Evolutionary conservation across 2,329 filamentous ascomycete genomes (phyloP), one percentile per base, ranked within the genome.

Genomic region (Sarocladiaceae sp.): DNA sequence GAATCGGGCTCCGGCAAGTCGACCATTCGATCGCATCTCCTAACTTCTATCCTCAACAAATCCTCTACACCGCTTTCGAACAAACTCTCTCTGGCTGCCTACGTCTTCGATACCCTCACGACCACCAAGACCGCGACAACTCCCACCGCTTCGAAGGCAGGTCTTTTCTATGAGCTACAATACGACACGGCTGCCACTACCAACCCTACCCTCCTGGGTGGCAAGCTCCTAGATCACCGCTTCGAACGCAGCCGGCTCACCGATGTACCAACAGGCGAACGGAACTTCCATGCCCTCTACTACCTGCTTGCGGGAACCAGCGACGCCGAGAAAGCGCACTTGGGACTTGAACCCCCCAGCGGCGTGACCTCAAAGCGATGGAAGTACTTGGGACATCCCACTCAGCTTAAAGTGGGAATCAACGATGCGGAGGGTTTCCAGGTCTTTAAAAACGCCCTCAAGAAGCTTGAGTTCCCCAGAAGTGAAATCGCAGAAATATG

Each of bases 1-100:
- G 93, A 98, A 75, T 95, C 89, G 46, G 93, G 93, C 35, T 83
- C 93, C 24, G 93, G 93, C 55, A 98, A 98, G 70, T 96, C 93
- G 0, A 98, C 93, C 0, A 74, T 97, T 57, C 84, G 93, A 50
- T 87, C 88, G 33, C 93, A 97, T 62, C 72, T 96, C 45, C 72
- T 98, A 35, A 85, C 89, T 19, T 80, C 90, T 1, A 75, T 98
- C 44, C 78, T 98, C 23, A 84, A 84, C 56, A 95, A 90, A 62
- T 93, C 90, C 2, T 89, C 88, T 0, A 97, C 93, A 11, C 93
- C 93, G 1, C 71, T 98, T 3, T 97, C 91, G 2, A 88, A 83
- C 53, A 98, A 96, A 65, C 75, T 96, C 16, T 96, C 91, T 3
- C 83, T 94, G 41, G 91, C 91, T 18, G 85, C 91, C 33, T 98